Conservation (phyloP, 2,329 filamentous ascomycete genomes). For the Bipolaris bicolor region DNA sequence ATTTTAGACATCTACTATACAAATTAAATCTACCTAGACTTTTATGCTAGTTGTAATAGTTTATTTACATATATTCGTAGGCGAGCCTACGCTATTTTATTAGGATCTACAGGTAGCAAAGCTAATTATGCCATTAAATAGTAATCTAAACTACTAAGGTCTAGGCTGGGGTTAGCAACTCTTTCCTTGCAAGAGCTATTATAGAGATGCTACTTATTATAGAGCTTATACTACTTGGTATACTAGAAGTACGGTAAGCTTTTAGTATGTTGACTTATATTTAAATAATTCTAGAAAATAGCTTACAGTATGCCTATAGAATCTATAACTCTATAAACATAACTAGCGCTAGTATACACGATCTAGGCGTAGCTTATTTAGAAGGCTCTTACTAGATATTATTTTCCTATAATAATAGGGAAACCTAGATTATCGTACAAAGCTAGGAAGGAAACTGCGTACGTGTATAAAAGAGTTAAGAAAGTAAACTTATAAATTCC, state of each 20-base stretch:
- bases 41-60: neutral
- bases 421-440: conserved; percentile 50
- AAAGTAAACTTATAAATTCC: conserved; percentile 12
- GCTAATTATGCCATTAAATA: conserved; percentile 13
- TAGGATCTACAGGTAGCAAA: conserved; percentile 8
- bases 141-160: conserved; percentile 9
- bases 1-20: neutral
- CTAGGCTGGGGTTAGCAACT: conserved; percentile 6
- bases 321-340: too few relatives aligned
- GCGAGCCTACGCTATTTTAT: conserved; percentile 2
- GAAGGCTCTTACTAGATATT: conserved; percentile 55
- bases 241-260: conserved; percentile 6
- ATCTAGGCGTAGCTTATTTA: conserved; percentile 38
- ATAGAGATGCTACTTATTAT: neutral
- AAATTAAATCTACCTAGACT: neutral
- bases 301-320: neutral
- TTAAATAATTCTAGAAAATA: neutral
- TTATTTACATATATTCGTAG: conserved; percentile 6
- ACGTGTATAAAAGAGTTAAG: conserved; percentile 29
- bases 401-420: conserved; percentile 48
- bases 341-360: conserved; percentile 6
- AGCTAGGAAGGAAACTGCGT: conserved; percentile 55
- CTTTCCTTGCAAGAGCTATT: conserved; percentile 9
- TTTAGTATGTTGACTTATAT: neutral
- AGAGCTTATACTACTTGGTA: conserved; percentile 7